Base-by-base conservation (phyloP, 2,329 filamentous ascomycete genomes). In the Talaromyces sp. region DNA sequence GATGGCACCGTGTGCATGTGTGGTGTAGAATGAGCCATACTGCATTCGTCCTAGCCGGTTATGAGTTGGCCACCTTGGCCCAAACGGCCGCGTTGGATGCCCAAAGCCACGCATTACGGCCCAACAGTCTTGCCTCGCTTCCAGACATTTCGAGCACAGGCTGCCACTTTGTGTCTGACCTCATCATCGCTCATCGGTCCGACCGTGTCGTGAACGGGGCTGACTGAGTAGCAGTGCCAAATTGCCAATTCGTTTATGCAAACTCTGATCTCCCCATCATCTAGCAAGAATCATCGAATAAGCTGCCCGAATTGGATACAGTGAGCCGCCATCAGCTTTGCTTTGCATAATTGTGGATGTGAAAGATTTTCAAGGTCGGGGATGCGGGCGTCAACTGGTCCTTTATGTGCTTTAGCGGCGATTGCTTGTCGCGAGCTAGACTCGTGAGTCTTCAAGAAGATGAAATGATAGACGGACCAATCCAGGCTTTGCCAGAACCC, bases 31-130 rank as follows among this genome's bases (percentile, higher is more conserved):
- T 13, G 19, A 22, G 19, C 53, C 53, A 56, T 56, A 38, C 53
- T 56, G 31, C n/a, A 56, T 56, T 56, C 11, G 53, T 56, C 53
- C 31, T 61, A 54, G 47, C 27, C 43, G 7, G 7, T 31, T 56
- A 47, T 22, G 58, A 54, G 25, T 61, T 61, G 63, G 63, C 58
- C 47, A 56, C 56, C 34, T 59, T 54, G 38, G 58, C 29, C 51
- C 53, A 43, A 36, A 43, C 53, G 8, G 61, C 29, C 47, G 60
- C 40, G 53, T 64, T 13, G 43, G 65, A 60, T 77, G 75, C 75
- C 76, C 75, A 76, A 77, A 66, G 54, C 70, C 56, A 49, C 73
- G 73, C 74, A 77, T 77, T 73, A 68, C 69, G 76, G 75, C 76
- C 76, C 76, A 77, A 77, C 68, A 74, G 63, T 56, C 11, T 56